phyloP scores from a whole-genome alignment of 495 filamentous ascomycete species.

The Lophium mytilinum region DNA sequence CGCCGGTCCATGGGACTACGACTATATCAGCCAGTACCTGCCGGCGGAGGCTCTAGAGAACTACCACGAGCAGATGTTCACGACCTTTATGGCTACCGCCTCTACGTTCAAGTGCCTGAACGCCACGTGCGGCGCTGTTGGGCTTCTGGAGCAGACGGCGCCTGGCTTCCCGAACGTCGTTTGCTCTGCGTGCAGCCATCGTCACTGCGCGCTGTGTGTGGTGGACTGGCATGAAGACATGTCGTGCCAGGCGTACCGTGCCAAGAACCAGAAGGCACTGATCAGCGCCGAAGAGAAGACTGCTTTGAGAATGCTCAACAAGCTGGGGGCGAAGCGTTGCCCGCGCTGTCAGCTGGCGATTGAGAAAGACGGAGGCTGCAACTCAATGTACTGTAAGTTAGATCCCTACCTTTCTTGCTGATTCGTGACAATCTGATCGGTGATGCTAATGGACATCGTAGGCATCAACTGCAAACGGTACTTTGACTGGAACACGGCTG shows the following conservation, averaged over 20 bases:
- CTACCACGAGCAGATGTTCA: slow-evolving; percentile 4
- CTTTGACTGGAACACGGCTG: neutral
- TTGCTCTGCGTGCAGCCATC: neutral
- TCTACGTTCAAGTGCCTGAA: neutral
- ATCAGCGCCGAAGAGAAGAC: neutral
- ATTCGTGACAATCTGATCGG: no score
- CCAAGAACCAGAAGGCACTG: neutral
- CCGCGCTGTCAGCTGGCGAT: slow-evolving; percentile 5
- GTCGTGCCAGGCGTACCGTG: neutral
- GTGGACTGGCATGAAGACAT: slow-evolving; percentile 4
- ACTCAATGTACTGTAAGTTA: slow-evolving; percentile 5
- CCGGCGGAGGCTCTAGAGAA: neutral
- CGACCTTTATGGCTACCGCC: neutral
- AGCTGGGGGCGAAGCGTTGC: neutral
- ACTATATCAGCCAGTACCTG: neutral
- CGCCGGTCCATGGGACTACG: neutral
- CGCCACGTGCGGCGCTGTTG: neutral
- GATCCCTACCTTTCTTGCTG: neutral
- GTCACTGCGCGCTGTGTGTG: neutral
- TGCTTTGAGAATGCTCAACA: neutral
- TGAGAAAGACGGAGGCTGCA: slow-evolving; percentile 3
- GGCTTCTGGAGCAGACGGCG: neutral
- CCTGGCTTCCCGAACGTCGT: slow-evolving; percentile 2
- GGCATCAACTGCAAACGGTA: neutral
- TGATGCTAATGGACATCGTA: neutral